These are phyloP conservation scores for Paecilomyces sp. DNA, from an alignment of 2,329 filamentous ascomycete species.

Conservation along the genomic window DNA sequence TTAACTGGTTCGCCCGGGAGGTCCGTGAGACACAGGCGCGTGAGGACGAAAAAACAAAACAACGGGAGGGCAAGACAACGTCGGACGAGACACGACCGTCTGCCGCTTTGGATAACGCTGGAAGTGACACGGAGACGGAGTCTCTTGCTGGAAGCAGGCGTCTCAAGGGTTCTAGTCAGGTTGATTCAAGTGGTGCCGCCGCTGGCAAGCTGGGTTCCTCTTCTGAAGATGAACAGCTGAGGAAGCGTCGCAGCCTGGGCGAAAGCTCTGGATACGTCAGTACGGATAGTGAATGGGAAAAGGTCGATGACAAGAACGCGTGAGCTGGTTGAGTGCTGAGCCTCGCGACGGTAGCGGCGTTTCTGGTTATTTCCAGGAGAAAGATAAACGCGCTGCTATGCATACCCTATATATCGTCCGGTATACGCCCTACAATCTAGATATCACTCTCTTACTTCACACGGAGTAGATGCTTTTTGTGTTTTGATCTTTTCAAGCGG, in stretches of 20 bases:
- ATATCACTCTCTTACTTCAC: neutral
- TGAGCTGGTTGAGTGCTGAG: neutral
- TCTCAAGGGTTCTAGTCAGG: slow-evolving; percentile 6
- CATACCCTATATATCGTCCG: neutral
- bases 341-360: neutral
- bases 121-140: slow-evolving; percentile 41
- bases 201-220: slow-evolving; percentile 44
- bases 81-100: slow-evolving; percentile 14
- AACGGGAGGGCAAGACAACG: slow-evolving; percentile 24
- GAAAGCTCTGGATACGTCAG: slow-evolving; percentile 54
- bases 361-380: neutral
- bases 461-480: neutral
- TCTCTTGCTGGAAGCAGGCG: slow-evolving; percentile 12
- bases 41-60: slow-evolving; percentile 36
- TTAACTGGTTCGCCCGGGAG: slow-evolving; percentile 92
- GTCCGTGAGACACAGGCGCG: slow-evolving; percentile 46
- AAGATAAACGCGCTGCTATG: neutral
- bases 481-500: neutral
- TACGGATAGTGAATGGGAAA: slow-evolving; percentile 97
- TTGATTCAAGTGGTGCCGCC: slow-evolving; percentile 12
- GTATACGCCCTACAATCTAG: neutral
- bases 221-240: slow-evolving; percentile 27
- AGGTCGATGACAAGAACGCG: slow-evolving; percentile 53
- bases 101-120: slow-evolving; percentile 28
- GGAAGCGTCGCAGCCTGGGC: slow-evolving; percentile 38